Evolutionary conservation across 345 rosid genomes (phyloP).

Genomic region (Rubroshorea leprosula): DNA sequence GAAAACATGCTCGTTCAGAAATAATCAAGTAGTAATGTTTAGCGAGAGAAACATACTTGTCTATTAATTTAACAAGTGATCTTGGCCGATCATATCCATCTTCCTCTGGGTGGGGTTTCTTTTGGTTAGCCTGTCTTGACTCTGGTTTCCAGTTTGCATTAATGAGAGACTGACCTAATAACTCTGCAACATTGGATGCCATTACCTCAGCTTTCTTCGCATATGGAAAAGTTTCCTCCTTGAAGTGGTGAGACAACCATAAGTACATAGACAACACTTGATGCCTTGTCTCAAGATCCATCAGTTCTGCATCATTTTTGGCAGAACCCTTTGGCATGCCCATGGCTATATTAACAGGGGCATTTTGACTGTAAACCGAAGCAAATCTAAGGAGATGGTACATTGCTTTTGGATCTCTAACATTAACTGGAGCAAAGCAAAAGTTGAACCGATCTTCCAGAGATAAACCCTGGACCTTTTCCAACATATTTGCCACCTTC

Average conservation of each 20-base stretch:
- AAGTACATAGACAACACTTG: slow-evolving; percentile 85
- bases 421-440: slow-evolving; percentile 89
- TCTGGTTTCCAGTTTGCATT: slow-evolving; percentile 78
- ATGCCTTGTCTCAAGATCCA: slow-evolving; percentile 83
- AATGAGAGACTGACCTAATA: slow-evolving; percentile 73
- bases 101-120: slow-evolving; percentile 33
- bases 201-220: slow-evolving; percentile 71
- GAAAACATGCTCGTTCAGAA: not conserved
- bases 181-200: slow-evolving; percentile 70
- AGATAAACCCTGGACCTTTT: slow-evolving; percentile 68
- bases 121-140: slow-evolving; percentile 42
- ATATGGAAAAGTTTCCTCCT: slow-evolving; percentile 65
- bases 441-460: slow-evolving; percentile 89
- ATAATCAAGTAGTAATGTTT: no score
- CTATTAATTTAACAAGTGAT: slow-evolving; percentile 39
- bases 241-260: slow-evolving; percentile 83
- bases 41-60: slow-evolving; percentile 41
- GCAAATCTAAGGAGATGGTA: slow-evolving; percentile 76
- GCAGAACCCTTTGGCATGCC: slow-evolving; percentile 92
- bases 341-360: slow-evolving; percentile 75
- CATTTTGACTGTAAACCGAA: slow-evolving; percentile 53
- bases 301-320: slow-evolving; percentile 65
- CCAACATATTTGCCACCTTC: slow-evolving; percentile 94
- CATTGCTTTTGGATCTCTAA: slow-evolving; percentile 91
- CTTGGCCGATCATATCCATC: slow-evolving; percentile 55